Evolutionary conservation across 169 alveolate genomes (phyloP).

Genomic region (Amoebophrya sp.): DNA sequence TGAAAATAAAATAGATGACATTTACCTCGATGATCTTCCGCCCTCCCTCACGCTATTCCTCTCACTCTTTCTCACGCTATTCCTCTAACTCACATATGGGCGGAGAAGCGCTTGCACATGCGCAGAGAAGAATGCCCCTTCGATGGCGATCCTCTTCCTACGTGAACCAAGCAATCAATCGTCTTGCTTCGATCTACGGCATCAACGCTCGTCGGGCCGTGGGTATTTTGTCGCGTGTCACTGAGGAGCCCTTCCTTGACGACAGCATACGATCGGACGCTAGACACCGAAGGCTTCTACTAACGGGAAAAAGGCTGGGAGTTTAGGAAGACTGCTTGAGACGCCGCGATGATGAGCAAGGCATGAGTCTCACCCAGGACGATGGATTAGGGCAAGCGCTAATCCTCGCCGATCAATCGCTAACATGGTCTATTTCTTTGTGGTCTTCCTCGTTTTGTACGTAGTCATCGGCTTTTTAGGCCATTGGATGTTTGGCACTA

Average conservation of each 20-base stretch:
- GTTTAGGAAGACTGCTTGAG: background rate
- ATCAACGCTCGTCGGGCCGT: background rate
- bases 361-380: background rate
- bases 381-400: background rate
- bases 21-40: no score
- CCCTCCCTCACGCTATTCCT: no score
- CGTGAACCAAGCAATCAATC: background rate
- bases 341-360: background rate
- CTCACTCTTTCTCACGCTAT: no score
- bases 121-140: background rate
- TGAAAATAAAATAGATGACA: no score
- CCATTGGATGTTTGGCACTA: background rate
- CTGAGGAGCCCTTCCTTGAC: background rate
- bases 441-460: background rate
- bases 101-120: no score
- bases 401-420: background rate
- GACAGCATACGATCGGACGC: background rate
- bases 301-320: background rate
- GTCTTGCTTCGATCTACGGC: background rate
- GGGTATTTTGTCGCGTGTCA: background rate
- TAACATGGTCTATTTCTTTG: background rate
- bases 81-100: no score
- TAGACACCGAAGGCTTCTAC: background rate
- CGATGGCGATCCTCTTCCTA: background rate
- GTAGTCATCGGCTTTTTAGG: background rate